Conservation (phyloP, 306 rosid genomes). For the Dryas octopetala region DNA sequence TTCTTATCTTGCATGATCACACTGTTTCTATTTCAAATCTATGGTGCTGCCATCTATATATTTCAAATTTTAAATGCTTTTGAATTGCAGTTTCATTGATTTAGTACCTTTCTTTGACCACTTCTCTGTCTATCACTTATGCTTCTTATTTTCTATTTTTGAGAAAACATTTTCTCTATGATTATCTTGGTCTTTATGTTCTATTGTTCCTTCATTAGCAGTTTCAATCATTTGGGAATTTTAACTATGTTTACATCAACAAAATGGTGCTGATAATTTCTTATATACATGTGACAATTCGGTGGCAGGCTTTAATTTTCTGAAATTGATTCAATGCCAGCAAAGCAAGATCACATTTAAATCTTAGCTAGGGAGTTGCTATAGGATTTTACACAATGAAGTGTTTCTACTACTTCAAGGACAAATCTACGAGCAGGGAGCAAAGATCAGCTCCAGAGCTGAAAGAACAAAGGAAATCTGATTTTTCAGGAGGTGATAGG, state of each 20-base stretch:
- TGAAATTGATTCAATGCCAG: constrained; percentile 22
- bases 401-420: constrained; percentile 67
- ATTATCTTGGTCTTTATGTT: neutral
- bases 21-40: neutral
- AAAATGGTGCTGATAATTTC: neutral
- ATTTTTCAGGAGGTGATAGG: constrained; percentile 43
- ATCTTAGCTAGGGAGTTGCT: constrained; percentile 10
- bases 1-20: neutral
- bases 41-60: neutral
- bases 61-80: neutral
- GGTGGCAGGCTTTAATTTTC: neutral
- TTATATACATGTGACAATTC: constrained; percentile 1
- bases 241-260: neutral
- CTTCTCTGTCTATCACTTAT: neutral
- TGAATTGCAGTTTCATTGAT: neutral
- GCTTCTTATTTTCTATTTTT: neutral
- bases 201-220: neutral
- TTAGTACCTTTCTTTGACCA: neutral
- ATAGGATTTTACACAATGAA: constrained; percentile 45
- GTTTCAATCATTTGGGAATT: neutral
- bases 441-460: constrained; percentile 75
- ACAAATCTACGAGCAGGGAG: constrained; percentile 38
- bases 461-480: constrained; percentile 40
- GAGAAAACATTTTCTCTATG: neutral
- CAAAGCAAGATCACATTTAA: constrained; percentile 14